Evolutionary conservation across 139 green algal genomes (phyloP), one percentile per base, ranked within the genome.

Genomic region (Coelastrella sp.): DNA sequence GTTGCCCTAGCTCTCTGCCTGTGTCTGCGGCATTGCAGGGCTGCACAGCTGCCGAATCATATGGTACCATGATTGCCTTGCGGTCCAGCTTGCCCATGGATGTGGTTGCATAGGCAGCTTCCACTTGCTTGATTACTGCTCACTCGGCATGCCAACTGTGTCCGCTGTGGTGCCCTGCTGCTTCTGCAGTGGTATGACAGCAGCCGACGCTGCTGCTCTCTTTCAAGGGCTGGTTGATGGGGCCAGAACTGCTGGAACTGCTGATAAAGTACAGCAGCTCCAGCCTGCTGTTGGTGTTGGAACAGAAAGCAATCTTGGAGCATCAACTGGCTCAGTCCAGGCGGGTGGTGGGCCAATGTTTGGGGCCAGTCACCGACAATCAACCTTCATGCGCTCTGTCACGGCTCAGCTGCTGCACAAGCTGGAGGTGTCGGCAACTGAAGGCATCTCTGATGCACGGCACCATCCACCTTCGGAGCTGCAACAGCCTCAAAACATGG

Each of bases 351-450:
- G 73, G 78, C 59, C 65, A 9, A 19, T 20, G 7, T 63, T 87
- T 20, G 27, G 87, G 5, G 8, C 78, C 56, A 68, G 57, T 22
- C 78, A 87, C 65, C 78, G 87, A 22, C 87, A 91, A 65, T 91
- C 87, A 1, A 87, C 78, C 14, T 91, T 91, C 63, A 87, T 91
- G 87, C 78, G 56, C 10, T 72, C 63, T 11, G 87, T 91, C 10
- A 81, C 87, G 8, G 11, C 49, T 4, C 63, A 85, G 66, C 65
- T 78, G 87, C 79, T 91, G 78, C 63, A 80, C 8, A 68, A 78
- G 65, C 63, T 91, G 35, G 65, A 88, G 19, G 56, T 61, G 7
- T 25, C 11, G 9, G 35, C 80, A 56, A 58, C 7, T 25, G 60
- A 27, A 15, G 10, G 35, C 35, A 49, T 49, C 35, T 49, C 35